A percentile compares a stretch with the other conserved stretches of the same genome.
phyloP scores from a whole-genome alignment of 202 grass and related monocot species.

The Alloteropsis angusta region DNA sequence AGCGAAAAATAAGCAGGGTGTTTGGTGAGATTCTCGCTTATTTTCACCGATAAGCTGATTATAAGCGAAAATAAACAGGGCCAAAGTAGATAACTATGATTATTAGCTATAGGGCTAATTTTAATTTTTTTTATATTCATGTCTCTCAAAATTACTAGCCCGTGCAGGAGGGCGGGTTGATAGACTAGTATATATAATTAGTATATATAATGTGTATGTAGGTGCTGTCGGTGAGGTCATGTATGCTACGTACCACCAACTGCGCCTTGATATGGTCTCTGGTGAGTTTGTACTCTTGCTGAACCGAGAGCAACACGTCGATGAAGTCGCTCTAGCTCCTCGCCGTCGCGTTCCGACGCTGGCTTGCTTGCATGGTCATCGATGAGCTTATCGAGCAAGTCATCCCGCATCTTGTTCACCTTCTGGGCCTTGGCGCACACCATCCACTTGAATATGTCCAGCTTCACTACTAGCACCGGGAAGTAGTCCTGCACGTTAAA shows the following conservation, averaged over 20 bases:
- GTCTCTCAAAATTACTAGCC: no score
- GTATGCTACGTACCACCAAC: not conserved
- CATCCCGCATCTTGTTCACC: not conserved
- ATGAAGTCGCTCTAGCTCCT: not conserved
- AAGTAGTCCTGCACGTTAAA: slow-evolving; percentile 33
- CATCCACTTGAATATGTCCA: not conserved
- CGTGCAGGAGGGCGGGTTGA: no score
- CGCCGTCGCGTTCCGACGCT: fast-evolving
- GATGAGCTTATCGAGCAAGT: not conserved
- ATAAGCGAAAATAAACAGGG: no score
- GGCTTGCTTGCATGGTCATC: not conserved
- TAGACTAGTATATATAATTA: not conserved
- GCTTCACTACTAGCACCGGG: not conserved
- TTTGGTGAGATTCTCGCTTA: no score
- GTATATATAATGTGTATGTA: not conserved
- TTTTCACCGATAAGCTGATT: no score
- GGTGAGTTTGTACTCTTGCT: not conserved
- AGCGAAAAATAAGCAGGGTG: no score
- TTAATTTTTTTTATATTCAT: no score
- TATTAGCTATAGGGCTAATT: no score
- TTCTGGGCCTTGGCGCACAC: not conserved
- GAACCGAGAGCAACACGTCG: slow-evolving; percentile 1
- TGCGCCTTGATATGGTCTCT: slow-evolving; percentile 13
- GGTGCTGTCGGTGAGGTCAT: no score
- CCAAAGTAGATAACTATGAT: no score